Percentiles rank a stretch among this genome's conserved stretches.
phyloP scores from a whole-genome alignment of 768 basidiomycete species.

The Sporobolomyces roseus region DNA sequence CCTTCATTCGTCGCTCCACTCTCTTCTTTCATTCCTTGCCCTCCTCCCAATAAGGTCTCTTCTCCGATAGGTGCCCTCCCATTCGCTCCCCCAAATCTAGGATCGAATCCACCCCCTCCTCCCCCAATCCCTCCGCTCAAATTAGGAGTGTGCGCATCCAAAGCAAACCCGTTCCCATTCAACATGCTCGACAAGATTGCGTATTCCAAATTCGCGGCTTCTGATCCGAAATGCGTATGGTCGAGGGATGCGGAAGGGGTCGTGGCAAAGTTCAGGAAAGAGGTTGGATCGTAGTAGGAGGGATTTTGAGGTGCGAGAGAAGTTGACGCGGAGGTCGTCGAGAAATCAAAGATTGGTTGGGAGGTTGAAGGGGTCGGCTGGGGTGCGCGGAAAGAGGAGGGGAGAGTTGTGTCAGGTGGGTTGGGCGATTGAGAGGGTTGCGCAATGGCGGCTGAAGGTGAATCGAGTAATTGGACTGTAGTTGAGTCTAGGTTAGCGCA shows the following conservation, averaged over 20 bases:
- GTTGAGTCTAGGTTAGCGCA: too few relatives aligned
- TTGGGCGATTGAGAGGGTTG: slow-evolving; percentile 4
- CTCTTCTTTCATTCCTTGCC: too few relatives aligned
- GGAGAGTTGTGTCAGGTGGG: background rate
- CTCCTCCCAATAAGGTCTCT: too few relatives aligned
- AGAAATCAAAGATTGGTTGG: slow-evolving; percentile 22
- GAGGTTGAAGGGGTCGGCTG: background rate
- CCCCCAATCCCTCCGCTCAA: slow-evolving; percentile 13
- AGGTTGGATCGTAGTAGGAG: slow-evolving; percentile 8
- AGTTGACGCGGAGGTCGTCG: background rate
- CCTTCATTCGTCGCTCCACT: too few relatives aligned
- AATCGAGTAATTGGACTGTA: background rate
- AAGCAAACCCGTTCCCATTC: slow-evolving; percentile 57
- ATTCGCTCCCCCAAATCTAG: too few relatives aligned
- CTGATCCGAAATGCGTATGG: slow-evolving; percentile 66
- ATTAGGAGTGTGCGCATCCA: slow-evolving; percentile 20
- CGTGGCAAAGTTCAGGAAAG: slow-evolving; percentile 14
- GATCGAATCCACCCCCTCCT: background rate
- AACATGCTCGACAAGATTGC: slow-evolving; percentile 89
- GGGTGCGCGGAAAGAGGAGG: background rate
- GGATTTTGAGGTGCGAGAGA: background rate
- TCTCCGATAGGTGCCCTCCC: too few relatives aligned
- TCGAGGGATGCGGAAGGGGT: background rate
- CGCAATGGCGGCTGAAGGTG: background rate
- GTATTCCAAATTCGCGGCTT: slow-evolving; percentile 90